Conservation (phyloP, 2,329 filamentous ascomycete genomes). For the Trichoderma asperellum region DNA sequence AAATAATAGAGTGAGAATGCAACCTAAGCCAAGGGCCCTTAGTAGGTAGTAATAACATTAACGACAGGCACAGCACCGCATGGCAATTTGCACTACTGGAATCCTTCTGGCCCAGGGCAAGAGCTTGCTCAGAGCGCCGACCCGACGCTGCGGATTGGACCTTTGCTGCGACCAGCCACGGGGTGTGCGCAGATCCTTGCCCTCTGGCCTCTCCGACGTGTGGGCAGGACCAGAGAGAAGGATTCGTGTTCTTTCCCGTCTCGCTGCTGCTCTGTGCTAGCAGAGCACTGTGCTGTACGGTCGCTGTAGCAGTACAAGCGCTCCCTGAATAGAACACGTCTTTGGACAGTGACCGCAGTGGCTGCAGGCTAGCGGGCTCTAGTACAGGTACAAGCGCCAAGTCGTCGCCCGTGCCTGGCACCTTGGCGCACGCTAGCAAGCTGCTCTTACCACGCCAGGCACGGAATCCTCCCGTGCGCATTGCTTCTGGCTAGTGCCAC, state of each 20-base stretch:
- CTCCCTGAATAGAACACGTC: neutral
- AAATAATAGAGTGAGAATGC: neutral
- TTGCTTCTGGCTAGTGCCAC: neutral
- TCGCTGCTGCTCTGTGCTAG: neutral
- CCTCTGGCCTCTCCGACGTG: conserved; percentile 18
- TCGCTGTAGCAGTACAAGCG: neutral
- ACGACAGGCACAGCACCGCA: neutral
- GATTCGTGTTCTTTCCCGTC: neutral
- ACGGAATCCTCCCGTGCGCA: conserved; percentile 18
- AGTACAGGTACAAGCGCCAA: neutral
- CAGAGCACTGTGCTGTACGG: neutral
- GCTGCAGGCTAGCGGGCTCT: neutral
- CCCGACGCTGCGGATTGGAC: conserved; percentile 27
- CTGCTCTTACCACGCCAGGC: conserved; percentile 4
- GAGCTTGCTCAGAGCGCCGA: conserved; percentile 15
- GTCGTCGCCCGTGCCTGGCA: conserved; percentile 3
- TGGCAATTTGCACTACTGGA: neutral
- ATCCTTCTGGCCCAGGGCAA: neutral
- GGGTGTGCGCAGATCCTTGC: conserved; percentile 15
- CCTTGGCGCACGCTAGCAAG: conserved; percentile 17
- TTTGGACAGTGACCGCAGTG: neutral
- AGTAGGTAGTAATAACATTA: neutral
- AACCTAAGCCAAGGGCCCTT: neutral
- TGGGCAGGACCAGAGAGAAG: neutral
- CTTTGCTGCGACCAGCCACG: conserved; percentile 16